Evolutionary conservation across 257 asterid genomes (phyloP), one percentile per base, ranked within the genome.

Genomic region (Craterostigma plantagineum): DNA sequence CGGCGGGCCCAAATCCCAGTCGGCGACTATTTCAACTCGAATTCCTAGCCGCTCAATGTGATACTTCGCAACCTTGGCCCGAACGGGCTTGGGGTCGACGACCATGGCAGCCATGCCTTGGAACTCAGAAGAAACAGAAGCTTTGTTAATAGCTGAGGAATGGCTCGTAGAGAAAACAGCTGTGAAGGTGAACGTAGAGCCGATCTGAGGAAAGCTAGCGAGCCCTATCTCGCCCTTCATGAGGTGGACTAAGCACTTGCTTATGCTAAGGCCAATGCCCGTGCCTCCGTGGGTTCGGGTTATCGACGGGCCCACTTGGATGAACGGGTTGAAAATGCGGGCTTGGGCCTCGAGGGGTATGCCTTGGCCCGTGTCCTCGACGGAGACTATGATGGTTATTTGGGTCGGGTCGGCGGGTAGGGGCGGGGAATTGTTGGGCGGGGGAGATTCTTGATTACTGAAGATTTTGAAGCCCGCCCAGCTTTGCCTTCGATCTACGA

Each of bases 221-320:
- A 87, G 46, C 56, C 93, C 95, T 4, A 87, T 82, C 64, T 87
- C 92, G 10, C 98, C 98, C 53, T 76, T 83, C 98, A 87, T 87
- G 52, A 87, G 98, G 36, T 77, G 80, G 62, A 87, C 98, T 63
- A 87, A 69, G 61, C 93, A 82, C 77, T 83, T 75, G 72, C 92
- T 87, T 45, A 87, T 87, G 81, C 98, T 87, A 15, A 87, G 54
- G 10, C 98, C 98, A 9, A 87, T 87, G 14, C 98, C 98, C 0
- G 98, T 87, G 51, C 98, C 98, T 11, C 98, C 98, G 14, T 87
- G 52, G 14, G 52, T 83, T 49, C 93, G 64, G 12, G 98, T 72
- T 57, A 74, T 70, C 35, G 98, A 81, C 53, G 94, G 92, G n/a
- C 86, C 92, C 0, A 82, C 98, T 66, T 87, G 98, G 81, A 87